Conservation (phyloP, 352 stramenopile genomes). For the Phytophthora fragariaefolia region DNA sequence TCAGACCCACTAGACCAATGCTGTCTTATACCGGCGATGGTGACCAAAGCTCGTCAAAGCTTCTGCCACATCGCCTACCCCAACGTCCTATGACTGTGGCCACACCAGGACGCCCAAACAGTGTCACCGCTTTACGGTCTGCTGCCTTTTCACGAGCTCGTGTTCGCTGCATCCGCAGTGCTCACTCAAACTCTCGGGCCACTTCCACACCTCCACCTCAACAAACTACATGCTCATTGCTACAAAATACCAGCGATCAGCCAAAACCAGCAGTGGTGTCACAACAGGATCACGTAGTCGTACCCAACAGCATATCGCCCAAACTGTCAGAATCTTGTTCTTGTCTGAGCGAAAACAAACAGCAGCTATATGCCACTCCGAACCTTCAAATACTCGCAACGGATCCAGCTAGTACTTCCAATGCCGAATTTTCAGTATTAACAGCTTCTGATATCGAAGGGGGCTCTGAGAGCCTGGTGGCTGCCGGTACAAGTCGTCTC, state of each 20-base stretch:
- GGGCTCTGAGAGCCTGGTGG: not conserved
- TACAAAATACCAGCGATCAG: not conserved
- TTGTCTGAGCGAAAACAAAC: not conserved
- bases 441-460: not conserved
- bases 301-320: not conserved
- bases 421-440: not conserved
- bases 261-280: not conserved
- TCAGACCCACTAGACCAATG: conserved; percentile 5
- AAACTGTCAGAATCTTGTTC: not conserved
- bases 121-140: conserved; percentile 18
- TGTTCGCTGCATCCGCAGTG: conserved; percentile 35
- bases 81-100: conserved; percentile 24
- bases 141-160: conserved; percentile 30
- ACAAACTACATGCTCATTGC: not conserved
- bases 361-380: not conserved
- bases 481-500: not conserved
- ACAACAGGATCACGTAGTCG: not conserved
- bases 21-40: not conserved
- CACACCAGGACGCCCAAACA: conserved; percentile 4
- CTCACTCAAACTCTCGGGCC: conserved; percentile 8
- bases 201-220: not conserved
- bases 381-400: not conserved
- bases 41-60: not conserved
- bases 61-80: conserved; percentile 9
- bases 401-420: not conserved